A percentile compares a stretch with the other conserved stretches of the same genome.
Conservation (phyloP, 169 alveolate genomes). For the Eimeria necatrix region DNA sequence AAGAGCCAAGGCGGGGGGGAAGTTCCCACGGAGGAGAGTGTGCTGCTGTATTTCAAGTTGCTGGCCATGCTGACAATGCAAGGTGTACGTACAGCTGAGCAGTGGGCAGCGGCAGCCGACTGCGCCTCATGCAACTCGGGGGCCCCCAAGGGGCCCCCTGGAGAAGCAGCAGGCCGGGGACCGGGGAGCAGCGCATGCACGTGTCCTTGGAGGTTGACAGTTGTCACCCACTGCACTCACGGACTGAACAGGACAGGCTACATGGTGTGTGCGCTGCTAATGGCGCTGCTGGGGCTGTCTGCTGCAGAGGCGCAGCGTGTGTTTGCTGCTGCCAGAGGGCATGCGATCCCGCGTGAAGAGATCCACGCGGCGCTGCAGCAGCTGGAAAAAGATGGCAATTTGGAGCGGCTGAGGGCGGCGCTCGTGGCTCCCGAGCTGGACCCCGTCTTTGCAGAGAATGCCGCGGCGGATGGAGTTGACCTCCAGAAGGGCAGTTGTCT, state of each 20-base stretch:
- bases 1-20: slow-evolving; percentile 69
- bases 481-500: slow-evolving; percentile 41
- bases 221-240: slow-evolving; percentile 75
- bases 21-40: slow-evolving; percentile 28
- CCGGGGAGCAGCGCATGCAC: neutral
- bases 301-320: slow-evolving; percentile 57
- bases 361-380: slow-evolving; percentile 42
- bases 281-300: slow-evolving; percentile 46
- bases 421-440: slow-evolving; percentile 39
- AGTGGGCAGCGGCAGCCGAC: slow-evolving; percentile 53
- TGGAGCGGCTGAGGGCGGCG: neutral
- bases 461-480: slow-evolving; percentile 28
- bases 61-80: slow-evolving; percentile 44
- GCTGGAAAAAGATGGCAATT: slow-evolving; percentile 10
- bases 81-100: slow-evolving; percentile 68
- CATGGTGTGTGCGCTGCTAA: slow-evolving; percentile 45
- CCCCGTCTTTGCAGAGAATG: neutral
- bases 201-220: slow-evolving; percentile 46
- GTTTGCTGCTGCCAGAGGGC: slow-evolving; percentile 24
- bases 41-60: slow-evolving; percentile 1
- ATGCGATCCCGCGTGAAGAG: slow-evolving; percentile 37
- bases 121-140: slow-evolving; percentile 40
- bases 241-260: slow-evolving; percentile 76
- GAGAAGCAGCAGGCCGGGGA: neutral
- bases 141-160: neutral